A percentile compares a stretch with the other conserved stretches of the same genome.
Evolutionary conservation across 1,284 basidiomycete species (phyloP).

Genomic region (Trametes hirsuta): DNA sequence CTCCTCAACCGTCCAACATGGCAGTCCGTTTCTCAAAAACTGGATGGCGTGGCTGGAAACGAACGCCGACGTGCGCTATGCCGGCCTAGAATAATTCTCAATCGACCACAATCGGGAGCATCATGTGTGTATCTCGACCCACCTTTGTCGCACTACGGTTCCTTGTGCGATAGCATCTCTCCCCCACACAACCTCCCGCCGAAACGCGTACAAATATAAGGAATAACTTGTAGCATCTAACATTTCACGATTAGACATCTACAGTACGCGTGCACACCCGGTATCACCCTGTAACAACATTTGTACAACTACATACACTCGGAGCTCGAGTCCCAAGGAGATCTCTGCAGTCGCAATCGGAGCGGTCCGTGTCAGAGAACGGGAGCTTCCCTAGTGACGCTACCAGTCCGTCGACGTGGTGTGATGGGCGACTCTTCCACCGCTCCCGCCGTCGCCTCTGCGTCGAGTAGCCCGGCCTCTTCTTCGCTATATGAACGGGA

Average conservation of each 20-base stretch:
- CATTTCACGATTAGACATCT: slow-evolving; percentile 15
- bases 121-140: too few species aligned
- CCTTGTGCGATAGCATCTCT: neutral
- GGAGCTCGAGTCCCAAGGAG: neutral
- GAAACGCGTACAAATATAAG: neutral
- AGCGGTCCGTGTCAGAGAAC: neutral
- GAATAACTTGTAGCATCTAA: slow-evolving; percentile 13
- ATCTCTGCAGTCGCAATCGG: neutral
- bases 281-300: neutral
- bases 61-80: slow-evolving; percentile 88
- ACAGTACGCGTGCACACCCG: slow-evolving; percentile 1
- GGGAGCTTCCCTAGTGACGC: slow-evolving; percentile 9
- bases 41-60: slow-evolving; percentile 92
- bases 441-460: slow-evolving; percentile 25
- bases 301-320: slow-evolving; percentile 13
- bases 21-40: slow-evolving; percentile 79
- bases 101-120: too few species aligned
- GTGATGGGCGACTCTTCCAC: slow-evolving; percentile 30
- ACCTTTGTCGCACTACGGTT: neutral
- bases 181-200: neutral
- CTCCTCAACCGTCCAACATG: slow-evolving; percentile 85
- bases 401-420: slow-evolving; percentile 30
- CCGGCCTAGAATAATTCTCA: slow-evolving; percentile 54
- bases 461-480: slow-evolving; percentile 35
- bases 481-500: slow-evolving; percentile 32